Evolutionary conservation across 768 basidiomycete species (phyloP).

Genomic region (Lactarius hengduanensis): DNA sequence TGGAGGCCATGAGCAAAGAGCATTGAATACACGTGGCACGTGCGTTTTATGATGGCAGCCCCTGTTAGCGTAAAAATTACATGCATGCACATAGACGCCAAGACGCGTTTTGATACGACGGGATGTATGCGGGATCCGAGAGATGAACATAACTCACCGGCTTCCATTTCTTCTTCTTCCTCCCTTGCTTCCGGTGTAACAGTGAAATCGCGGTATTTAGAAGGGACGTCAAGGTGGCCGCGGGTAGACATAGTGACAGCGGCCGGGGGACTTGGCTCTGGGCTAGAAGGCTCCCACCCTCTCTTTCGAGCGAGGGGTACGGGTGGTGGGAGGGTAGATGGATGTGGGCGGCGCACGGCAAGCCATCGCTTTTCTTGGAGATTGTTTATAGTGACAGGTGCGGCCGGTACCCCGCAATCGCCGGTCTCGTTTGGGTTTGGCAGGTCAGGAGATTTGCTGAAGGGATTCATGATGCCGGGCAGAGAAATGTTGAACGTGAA

Average conservation of each 20-base stretch:
- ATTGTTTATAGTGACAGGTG: slow-evolving; percentile 30
- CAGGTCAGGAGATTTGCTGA: slow-evolving; percentile 32
- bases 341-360: slow-evolving; percentile 28
- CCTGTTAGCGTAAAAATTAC: neutral
- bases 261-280: slow-evolving; percentile 53
- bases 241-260: slow-evolving; percentile 52
- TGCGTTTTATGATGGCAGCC: slow-evolving; percentile 12
- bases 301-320: slow-evolving; percentile 54
- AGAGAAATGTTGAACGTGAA: slow-evolving; percentile 71
- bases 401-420: slow-evolving; percentile 20
- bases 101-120: slow-evolving; percentile 15
- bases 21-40: slow-evolving; percentile 23
- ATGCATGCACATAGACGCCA: neutral
- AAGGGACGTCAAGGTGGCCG: slow-evolving; percentile 70
- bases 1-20: slow-evolving; percentile 26
- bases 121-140: neutral
- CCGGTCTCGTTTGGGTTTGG: slow-evolving; percentile 32
- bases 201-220: slow-evolving; percentile 51
- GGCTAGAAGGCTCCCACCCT: slow-evolving; percentile 68
- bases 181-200: slow-evolving; percentile 30
- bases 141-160: slow-evolving; percentile 38
- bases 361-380: slow-evolving; percentile 30
- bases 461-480: slow-evolving; percentile 68
- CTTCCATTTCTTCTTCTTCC: slow-evolving; percentile 44
- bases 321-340: slow-evolving; percentile 41